Conservation (phyloP, 345 rosid genomes). For the Aurinia saxatilis region DNA sequence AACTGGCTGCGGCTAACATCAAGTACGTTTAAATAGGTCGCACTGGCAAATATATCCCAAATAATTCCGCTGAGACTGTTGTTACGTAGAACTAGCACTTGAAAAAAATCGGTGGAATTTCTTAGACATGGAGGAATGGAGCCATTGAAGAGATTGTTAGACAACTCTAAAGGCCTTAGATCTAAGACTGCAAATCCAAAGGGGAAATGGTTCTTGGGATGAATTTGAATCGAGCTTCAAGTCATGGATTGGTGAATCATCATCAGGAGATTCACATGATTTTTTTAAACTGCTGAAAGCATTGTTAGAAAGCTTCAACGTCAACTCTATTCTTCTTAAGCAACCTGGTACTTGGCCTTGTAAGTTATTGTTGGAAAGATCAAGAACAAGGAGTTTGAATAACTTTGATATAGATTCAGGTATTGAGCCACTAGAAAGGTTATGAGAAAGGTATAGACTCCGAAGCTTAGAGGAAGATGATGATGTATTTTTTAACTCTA, state of each 20-base stretch:
- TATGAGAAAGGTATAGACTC: background rate
- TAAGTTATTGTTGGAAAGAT: background rate
- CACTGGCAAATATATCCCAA: no score
- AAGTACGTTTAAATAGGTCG: no score
- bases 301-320: background rate
- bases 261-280: background rate
- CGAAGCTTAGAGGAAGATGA: background rate
- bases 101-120: no score
- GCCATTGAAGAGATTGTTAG: conserved; percentile 30
- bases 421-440: background rate
- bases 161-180: conserved; percentile 25
- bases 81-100: no score
- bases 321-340: background rate
- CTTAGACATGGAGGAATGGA: conserved; percentile 14
- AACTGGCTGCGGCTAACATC: no score
- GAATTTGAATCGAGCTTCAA: background rate
- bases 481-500: background rate
- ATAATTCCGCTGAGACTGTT: no score
- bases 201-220: background rate
- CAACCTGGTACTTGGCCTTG: background rate
- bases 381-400: background rate
- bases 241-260: rapidly evolving
- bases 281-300: background rate
- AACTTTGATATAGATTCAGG: conserved; percentile 4
- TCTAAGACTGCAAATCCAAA: conserved; percentile 21